Evolutionary conservation across 495 filamentous ascomycete species (phyloP).

Genomic region (Venustampulla echinocandica): DNA sequence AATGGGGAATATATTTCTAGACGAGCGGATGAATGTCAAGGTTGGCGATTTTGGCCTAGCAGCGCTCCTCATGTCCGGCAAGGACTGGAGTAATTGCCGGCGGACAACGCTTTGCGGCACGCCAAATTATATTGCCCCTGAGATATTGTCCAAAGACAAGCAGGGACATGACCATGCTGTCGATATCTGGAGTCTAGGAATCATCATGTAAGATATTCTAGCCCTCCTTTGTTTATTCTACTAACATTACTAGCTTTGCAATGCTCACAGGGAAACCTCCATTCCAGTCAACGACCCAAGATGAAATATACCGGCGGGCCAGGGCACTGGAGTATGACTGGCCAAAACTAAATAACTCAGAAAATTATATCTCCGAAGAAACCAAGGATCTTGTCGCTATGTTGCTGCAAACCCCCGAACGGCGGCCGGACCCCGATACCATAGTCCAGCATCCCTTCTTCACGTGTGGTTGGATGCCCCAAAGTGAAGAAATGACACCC

Average conservation of each 20-base stretch:
- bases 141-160: conserved; percentile 79
- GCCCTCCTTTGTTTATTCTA: background rate
- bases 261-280: conserved; percentile 87
- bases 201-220: conserved; percentile 66
- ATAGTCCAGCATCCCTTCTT: conserved; percentile 82
- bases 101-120: conserved; percentile 93
- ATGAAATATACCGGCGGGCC: conserved; percentile 77
- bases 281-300: conserved; percentile 77
- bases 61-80: conserved; percentile 79
- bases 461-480: conserved; percentile 51
- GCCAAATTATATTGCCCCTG: conserved; percentile 96
- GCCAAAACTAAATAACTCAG: conserved; percentile 47
- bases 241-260: conserved; percentile 51
- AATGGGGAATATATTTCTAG: conserved; percentile 95
- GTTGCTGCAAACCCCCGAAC: conserved; percentile 65
- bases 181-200: conserved; percentile 93
- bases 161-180: conserved; percentile 83
- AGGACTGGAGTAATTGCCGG: conserved; percentile 64
- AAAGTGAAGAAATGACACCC: conserved; percentile 37
- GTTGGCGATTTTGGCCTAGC: conserved; percentile 96
- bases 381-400: conserved; percentile 73
- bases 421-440: conserved; percentile 67
- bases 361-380: conserved; percentile 41
- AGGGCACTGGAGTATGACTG: conserved; percentile 65
- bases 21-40: conserved; percentile 94